Base-by-base conservation (phyloP, 805 yeast species). In the Suhomyces kilbournensis region DNA sequence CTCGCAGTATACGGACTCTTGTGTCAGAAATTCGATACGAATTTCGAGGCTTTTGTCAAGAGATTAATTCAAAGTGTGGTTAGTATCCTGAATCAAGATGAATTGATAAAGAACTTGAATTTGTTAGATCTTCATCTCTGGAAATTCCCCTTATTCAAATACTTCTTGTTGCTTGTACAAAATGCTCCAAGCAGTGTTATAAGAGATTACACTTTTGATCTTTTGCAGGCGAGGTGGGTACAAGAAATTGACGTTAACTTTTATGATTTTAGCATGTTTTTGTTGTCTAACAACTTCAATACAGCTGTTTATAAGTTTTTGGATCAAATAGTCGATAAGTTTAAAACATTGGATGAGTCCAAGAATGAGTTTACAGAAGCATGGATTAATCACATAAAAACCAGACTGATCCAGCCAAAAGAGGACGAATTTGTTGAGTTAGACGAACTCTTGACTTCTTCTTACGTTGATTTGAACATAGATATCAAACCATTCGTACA, bases 51-150 rank as follows among this genome's bases (percentile, higher is more conserved):
- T 0, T 60, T 71, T 45, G 73, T 69, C 7, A 75, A 74, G 51
- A 60, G 56, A 45, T 55, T 73, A 3, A 62, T 75, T 22, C 77
- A 74, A 54, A 63, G 64, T 25, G 59, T 71, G 15, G 72, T 71
- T 15, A 17, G 61, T 12, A 57, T 66, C 17, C 51, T 65, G 30
- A 65, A 66, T 22, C 56, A 60, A 2, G 69, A 64, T 1, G 71
- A 66, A 12, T 64, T 70, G 46, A 64, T 58, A 14, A 50, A 52
- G 8, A 50, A 61, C 23, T 55, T 70, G 23, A 50, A 49, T 1
- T 17, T 51, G 30, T 52, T 74, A 32, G 51, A 63, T 1, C 51
- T 72, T 8, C 51, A 51, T 1, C 43, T 51, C 4, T 75, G 79
- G 79, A 55, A 63, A 20, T 35, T 62, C 5, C 67, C 65, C 1